A percentile compares a stretch with the other conserved stretches of the same genome.
Conservation (phyloP, 2,329 filamentous ascomycete species). For the Didymella arachidicola region DNA sequence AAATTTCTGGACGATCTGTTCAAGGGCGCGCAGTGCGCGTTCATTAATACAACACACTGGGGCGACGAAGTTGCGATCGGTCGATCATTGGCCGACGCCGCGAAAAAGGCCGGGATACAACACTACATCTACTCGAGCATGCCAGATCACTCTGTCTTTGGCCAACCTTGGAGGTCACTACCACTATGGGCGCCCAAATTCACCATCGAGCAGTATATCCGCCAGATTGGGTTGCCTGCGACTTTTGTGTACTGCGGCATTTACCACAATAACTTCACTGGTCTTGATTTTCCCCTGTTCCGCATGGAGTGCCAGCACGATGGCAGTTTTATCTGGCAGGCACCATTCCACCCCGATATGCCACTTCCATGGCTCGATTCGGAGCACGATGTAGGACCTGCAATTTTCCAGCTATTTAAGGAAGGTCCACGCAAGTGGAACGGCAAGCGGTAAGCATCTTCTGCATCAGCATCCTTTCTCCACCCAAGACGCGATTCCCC, state of each 20-base stretch:
- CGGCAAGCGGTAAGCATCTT: conserved; percentile 66
- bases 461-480: conserved; percentile 32
- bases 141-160: conserved; percentile 89
- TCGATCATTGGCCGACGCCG: conserved; percentile 85
- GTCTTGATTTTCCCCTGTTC: conserved; percentile 88
- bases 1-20: conserved; percentile 82
- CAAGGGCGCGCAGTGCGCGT: conserved; percentile 83
- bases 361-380: conserved; percentile 95
- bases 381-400: conserved; percentile 93
- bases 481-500: conserved; percentile 33
- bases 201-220: conserved; percentile 88
- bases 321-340: conserved; percentile 89
- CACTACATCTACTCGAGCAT: conserved; percentile 98
- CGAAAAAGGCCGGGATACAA: conserved; percentile 81
- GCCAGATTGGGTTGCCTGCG: conserved; percentile 79
- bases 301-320: conserved; percentile 89
- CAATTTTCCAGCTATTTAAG: conserved; percentile 92
- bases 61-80: conserved; percentile 93
- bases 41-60: conserved; percentile 98
- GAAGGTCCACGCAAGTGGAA: conserved; percentile 88
- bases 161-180: conserved; percentile 77
- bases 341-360: conserved; percentile 88
- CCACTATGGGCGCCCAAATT: conserved; percentile 94
- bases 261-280: conserved; percentile 99
- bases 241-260: conserved; percentile 97